Evolutionary conservation across 495 filamentous ascomycete species (phyloP).

Genomic region (Aspergillus kassunensis): DNA sequence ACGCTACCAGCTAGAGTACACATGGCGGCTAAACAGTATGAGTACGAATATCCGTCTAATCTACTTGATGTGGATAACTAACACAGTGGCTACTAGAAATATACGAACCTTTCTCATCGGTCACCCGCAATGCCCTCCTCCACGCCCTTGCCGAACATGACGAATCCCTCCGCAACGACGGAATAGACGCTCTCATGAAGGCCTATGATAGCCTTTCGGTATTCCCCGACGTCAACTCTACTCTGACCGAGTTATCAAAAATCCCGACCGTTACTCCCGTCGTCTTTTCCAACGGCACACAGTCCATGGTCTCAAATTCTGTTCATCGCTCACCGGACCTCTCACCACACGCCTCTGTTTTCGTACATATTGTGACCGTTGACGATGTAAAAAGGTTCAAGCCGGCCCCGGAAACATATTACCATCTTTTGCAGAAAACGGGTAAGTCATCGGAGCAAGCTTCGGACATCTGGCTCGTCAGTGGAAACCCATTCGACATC

Average conservation of each 20-base stretch:
- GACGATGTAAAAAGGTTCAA: conserved; percentile 62
- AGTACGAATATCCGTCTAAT: not conserved
- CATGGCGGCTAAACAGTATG: conserved; percentile 11
- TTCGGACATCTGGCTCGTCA: conserved; percentile 66
- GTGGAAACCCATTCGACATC: conserved; percentile 79
- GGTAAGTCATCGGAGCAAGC: conserved; percentile 43
- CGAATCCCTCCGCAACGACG: conserved; percentile 35
- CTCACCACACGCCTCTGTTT: conserved; percentile 43
- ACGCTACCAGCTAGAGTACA: conserved; percentile 10
- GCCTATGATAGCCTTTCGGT: conserved; percentile 66
- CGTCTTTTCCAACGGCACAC: conserved; percentile 73
- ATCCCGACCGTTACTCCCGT: conserved; percentile 46
- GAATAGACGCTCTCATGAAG: conserved; percentile 50
- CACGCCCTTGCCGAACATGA: conserved; percentile 61
- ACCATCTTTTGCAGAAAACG: conserved; percentile 51
- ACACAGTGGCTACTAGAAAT: conserved; percentile 34
- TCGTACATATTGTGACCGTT: conserved; percentile 59
- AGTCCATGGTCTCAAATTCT: conserved; percentile 59
- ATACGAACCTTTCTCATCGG: conserved; percentile 61
- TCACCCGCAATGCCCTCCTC: conserved; percentile 59
- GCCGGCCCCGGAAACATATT: conserved; percentile 62
- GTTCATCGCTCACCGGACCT: conserved; percentile 54
- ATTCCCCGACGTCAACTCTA: conserved; percentile 63
- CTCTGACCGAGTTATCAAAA: conserved; percentile 42
- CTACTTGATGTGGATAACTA: not conserved